These are phyloP conservation scores for Styphnolobium japonicum DNA, from an alignment of 306 rosid genomes.

Conservation along the genomic window DNA sequence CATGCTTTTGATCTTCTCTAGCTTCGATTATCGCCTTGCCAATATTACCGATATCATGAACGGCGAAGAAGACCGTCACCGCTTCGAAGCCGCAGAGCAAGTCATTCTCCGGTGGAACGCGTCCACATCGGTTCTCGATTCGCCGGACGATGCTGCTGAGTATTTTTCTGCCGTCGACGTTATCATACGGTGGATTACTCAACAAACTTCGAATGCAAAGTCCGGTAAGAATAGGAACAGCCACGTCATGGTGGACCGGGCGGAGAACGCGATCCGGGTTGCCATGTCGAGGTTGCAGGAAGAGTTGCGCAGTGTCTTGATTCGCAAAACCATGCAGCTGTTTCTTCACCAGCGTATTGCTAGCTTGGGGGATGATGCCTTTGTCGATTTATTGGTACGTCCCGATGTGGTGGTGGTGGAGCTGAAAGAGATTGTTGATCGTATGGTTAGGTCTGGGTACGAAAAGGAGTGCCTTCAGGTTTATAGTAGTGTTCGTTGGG, in stretches of 20 bases:
- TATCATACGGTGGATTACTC: constrained; percentile 54
- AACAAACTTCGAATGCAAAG: constrained; percentile 57
- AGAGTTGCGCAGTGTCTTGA: constrained; percentile 71
- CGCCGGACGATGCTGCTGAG: constrained; percentile 49
- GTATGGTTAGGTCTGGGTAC: constrained; percentile 85
- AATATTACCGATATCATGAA: constrained; percentile 61
- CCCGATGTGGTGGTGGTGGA: constrained; percentile 74
- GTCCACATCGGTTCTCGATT: constrained; percentile 41
- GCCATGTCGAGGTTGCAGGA: constrained; percentile 92
- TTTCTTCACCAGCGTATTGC: constrained; percentile 80
- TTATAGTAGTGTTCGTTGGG: constrained; percentile 75
- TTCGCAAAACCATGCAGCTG: constrained; percentile 59
- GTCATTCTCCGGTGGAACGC: constrained; percentile 63
- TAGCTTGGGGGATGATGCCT: constrained; percentile 65
- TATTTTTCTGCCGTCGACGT: constrained; percentile 81
- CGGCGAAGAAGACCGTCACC: constrained; percentile 52
- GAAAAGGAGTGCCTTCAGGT: constrained; percentile 90
- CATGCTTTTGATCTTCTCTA: constrained; percentile 85
- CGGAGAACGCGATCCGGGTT: constrained; percentile 81
- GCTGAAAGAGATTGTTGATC: constrained; percentile 70
- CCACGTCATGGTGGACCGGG: constrained; percentile 70
- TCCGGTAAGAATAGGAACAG: no score
- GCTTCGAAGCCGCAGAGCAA: constrained; percentile 73
- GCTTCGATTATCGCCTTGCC: constrained; percentile 84
- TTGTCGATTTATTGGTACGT: constrained; percentile 64